A percentile compares a stretch with the other conserved stretches of the same genome.
phyloP scores from a whole-genome alignment of 345 rosid genomes.

The Pseudoturritis turrita region DNA sequence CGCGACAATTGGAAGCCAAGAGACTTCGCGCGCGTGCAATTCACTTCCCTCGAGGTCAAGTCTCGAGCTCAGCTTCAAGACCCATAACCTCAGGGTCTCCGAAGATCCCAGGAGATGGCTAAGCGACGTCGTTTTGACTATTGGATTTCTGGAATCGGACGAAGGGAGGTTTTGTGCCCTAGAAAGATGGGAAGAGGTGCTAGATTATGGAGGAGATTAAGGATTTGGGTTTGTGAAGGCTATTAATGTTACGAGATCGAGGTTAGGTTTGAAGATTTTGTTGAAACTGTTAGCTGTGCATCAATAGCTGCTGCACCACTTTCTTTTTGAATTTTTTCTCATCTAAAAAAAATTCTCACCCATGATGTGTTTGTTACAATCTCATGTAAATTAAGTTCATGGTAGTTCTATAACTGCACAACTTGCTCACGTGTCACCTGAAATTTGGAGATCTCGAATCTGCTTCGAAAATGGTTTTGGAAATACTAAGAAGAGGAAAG shows the following conservation, averaged over 20 bases:
- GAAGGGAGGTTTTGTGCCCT: conserved; percentile 42
- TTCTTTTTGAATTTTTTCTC: no score
- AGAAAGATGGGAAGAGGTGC: conserved; percentile 60
- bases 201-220: conserved; percentile 74
- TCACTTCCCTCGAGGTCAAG: conserved; percentile 52
- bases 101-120: conserved; percentile 35
- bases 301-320: no score
- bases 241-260: conserved; percentile 59
- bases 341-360: no score
- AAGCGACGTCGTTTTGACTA: conserved; percentile 43
- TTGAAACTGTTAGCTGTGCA: conserved; percentile 57
- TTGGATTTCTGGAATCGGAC: conserved; percentile 48
- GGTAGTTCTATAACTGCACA: conserved; percentile 79
- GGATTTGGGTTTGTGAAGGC: conserved; percentile 58
- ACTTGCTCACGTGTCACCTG: conserved; percentile 68
- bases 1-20: conserved; percentile 81
- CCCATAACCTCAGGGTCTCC: conserved; percentile 47
- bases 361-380: no score
- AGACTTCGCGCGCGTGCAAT: conserved; percentile 71
- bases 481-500: conserved; percentile 78
- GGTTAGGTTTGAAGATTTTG: conserved; percentile 61
- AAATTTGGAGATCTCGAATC: conserved; percentile 83
- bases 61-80: conserved; percentile 44
- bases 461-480: conserved; percentile 79
- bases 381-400: no score